These are phyloP conservation scores for Pinus albicaulis DNA, from an alignment of 75 land plant species.

Conservation along the genomic window DNA sequence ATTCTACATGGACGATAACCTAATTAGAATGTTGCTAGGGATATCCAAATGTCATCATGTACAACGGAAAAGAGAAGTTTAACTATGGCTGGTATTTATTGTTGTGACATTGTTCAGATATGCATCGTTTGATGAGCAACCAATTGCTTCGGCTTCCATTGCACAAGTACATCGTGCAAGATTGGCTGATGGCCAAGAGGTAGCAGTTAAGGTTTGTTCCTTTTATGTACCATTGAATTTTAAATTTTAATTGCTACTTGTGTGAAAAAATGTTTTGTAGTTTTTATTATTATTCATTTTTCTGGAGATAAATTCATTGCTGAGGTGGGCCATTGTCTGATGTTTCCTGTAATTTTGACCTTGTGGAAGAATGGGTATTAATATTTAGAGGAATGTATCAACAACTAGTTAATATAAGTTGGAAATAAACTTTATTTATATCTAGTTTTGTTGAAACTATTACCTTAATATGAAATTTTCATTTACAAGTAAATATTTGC, in stretches of 20 bases:
- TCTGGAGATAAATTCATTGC: not conserved
- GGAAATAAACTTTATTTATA: slow-evolving; percentile 5
- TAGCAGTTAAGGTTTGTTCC: slow-evolving; percentile 86
- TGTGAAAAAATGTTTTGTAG: not conserved
- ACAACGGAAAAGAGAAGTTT: too few relatives aligned
- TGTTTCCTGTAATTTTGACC: not conserved
- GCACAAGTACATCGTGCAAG: slow-evolving; percentile 96
- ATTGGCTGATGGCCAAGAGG: slow-evolving; percentile 67
- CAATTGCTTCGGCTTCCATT: slow-evolving; percentile 98
- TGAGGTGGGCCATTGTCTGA: not conserved
- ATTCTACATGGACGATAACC: too few relatives aligned
- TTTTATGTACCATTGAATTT: not conserved
- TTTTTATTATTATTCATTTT: not conserved
- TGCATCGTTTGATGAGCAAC: slow-evolving; percentile 68
- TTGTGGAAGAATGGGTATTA: not conserved
- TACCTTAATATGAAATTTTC: not conserved
- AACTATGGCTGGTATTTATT: too few relatives aligned
- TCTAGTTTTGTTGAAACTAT: not conserved
- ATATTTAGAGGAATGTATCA: not conserved
- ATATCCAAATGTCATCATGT: too few relatives aligned
- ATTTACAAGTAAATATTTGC: not conserved
- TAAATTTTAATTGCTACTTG: not conserved
- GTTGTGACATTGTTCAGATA: slow-evolving; percentile 38
- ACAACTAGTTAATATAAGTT: not conserved
- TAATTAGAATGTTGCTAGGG: too few relatives aligned